phyloP scores from a whole-genome alignment of 108 stramenopile genomes.

The Nitzschia sp. region DNA sequence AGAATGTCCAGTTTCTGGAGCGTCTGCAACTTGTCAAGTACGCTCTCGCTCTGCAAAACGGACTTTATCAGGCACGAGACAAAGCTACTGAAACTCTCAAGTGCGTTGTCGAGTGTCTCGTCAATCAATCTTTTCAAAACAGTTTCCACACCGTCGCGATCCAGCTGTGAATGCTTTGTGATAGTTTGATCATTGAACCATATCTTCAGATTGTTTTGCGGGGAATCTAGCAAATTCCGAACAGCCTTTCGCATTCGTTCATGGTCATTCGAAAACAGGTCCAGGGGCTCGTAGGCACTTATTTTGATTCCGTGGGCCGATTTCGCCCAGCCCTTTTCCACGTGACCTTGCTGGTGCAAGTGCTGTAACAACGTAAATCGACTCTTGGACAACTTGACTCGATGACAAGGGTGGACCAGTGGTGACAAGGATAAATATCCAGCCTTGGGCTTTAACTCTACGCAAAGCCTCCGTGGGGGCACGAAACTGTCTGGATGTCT shows the following conservation, averaged over 20 bases:
- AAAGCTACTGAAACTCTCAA: constrained; percentile 18
- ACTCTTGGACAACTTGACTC: constrained; percentile 53
- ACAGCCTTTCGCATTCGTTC: constrained; percentile 41
- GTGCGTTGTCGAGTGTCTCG: neutral
- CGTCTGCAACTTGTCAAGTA: constrained; percentile 43
- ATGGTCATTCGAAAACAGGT: constrained; percentile 53
- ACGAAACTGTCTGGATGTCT: neutral
- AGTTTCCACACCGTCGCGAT: constrained; percentile 18
- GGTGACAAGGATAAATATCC: constrained; percentile 71
- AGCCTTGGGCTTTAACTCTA: constrained; percentile 83
- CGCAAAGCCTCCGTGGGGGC: constrained; percentile 10
- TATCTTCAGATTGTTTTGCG: constrained; percentile 70
- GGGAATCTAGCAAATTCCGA: constrained; percentile 39
- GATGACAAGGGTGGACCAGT: constrained; percentile 54
- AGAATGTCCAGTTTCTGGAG: constrained; percentile 63
- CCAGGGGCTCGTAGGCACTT: constrained; percentile 48
- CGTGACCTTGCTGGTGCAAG: constrained; percentile 36
- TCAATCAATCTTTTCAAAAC: neutral
- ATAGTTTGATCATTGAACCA: constrained; percentile 34
- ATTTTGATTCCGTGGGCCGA: neutral
- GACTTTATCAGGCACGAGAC: neutral
- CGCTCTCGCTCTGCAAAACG: constrained; percentile 35
- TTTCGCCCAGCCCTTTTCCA: constrained; percentile 50
- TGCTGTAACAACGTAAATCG: constrained; percentile 59
- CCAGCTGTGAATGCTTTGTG: constrained; percentile 1